phyloP scores from a whole-genome alignment of 305 asterid genomes.

The Andrographis paniculata region DNA sequence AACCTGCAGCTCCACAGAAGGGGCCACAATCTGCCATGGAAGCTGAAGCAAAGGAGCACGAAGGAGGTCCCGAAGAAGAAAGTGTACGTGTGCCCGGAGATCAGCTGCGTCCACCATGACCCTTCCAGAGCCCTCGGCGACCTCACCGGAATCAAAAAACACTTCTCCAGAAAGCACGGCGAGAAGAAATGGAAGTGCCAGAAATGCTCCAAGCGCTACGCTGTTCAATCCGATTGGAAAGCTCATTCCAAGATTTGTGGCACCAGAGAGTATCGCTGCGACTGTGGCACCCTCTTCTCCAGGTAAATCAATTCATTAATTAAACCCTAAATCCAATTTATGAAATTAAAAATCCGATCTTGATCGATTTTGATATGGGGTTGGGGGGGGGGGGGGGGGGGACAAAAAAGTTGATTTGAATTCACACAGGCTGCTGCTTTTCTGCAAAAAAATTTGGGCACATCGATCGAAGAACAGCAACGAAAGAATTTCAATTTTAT shows the following conservation, averaged over 20 bases:
- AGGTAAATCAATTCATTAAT: no score
- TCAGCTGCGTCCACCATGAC: slow-evolving; percentile 68
- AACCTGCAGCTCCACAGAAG: slow-evolving; percentile 74
- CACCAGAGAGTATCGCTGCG: slow-evolving; percentile 86
- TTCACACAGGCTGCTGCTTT: slow-evolving; percentile 14
- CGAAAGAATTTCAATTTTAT: slow-evolving; percentile 8
- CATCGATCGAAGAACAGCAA: slow-evolving; percentile 17
- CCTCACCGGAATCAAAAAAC: slow-evolving; percentile 83
- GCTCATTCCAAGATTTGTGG: slow-evolving; percentile 92
- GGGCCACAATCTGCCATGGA: slow-evolving; percentile 94
- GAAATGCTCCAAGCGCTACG: slow-evolving; percentile 74
- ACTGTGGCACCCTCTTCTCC: slow-evolving; percentile 30
- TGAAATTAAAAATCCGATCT: no score
- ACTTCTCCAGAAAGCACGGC: slow-evolving; percentile 78
- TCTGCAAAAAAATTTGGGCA: slow-evolving; percentile 17
- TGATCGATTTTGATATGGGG: no score
- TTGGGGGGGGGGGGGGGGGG: background rate
- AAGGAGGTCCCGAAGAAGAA: slow-evolving; percentile 46
- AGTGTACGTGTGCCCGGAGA: slow-evolving; percentile 80
- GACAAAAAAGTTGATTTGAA: slow-evolving; percentile 18
- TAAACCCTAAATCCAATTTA: background rate
- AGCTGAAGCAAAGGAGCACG: slow-evolving; percentile 63
- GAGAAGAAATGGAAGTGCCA: slow-evolving; percentile 92
- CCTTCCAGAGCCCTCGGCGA: slow-evolving; percentile 87
- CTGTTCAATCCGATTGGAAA: slow-evolving; percentile 92